phyloP scores from a whole-genome alignment of 2,329 filamentous ascomycete genomes.

The Fusarium continuum region DNA sequence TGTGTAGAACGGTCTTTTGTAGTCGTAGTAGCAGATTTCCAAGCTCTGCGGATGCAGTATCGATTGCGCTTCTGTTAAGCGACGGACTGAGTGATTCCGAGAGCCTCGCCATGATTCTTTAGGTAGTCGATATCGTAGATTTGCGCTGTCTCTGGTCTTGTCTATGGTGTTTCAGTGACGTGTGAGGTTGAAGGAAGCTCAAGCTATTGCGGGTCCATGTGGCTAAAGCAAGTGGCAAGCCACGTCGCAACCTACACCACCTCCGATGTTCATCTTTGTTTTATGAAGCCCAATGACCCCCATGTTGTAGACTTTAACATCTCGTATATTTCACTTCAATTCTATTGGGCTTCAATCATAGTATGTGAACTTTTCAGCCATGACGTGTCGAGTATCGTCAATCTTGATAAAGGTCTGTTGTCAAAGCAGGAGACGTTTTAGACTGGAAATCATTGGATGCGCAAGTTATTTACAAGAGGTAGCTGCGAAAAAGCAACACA shows the following conservation, averaged over 20 bases:
- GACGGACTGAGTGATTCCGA: constrained; percentile 25
- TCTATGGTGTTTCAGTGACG: constrained; percentile 41
- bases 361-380: too few species aligned
- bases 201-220: constrained; percentile 33
- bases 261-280: background rate
- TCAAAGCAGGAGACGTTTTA: too few species aligned
- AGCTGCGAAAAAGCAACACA: background rate
- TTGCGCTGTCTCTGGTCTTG: background rate
- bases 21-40: constrained; percentile 72
- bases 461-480: too few species aligned
- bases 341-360: too few species aligned
- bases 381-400: too few species aligned
- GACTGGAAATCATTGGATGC: too few species aligned
- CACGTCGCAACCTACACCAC: constrained; percentile 30
- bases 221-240: constrained; percentile 42
- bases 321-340: background rate
- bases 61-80: constrained; percentile 37
- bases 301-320: background rate
- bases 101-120: constrained; percentile 44
- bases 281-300: too few species aligned
- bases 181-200: constrained; percentile 41
- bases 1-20: constrained; percentile 70
- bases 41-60: constrained; percentile 59
- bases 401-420: too few species aligned
- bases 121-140: constrained; percentile 8